Base-by-base conservation (phyloP, 305 asterid genomes). In the Fraxinus greggii region DNA sequence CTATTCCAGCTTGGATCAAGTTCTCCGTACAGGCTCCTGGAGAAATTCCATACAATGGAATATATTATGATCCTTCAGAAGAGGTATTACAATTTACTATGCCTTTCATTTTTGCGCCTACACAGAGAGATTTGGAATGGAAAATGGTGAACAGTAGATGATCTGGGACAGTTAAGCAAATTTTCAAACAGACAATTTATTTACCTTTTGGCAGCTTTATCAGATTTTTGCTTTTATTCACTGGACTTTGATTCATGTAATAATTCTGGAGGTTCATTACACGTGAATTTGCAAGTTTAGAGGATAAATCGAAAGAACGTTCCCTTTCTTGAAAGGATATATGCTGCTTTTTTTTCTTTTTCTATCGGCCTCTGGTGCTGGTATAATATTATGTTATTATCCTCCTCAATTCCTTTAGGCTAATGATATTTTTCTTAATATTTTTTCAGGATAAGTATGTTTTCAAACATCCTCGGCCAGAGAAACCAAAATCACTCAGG, bases 1-100 rank as follows among this genome's bases (percentile, higher is more conserved):
- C 98, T 23, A 97, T 97, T 88, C 97, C 99, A 70, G 98, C 99
- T 86, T 97, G 99, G 99, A 95, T 93, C 88, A 92, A 95, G 86
- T 95, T 90, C 84, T 91, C 98, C 36, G 94, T 95, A 54, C 99
- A 97, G 87, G 95, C 97, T 86, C 97, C 98, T 73, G 97, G 95
- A 79, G 97, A 95, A 88, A 95, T 97, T 82, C 99, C 99, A 17
- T 97, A 91, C 81, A 88, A 95, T 87, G 99, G 98, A 80, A 87
- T 97, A 89, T 92, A 97, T 87, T 97, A 97, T 81, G 99, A 97
- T 87, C 99, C 99, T 81, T 97, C 99, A 26, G 94, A 93, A 88
- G 97, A 90, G 98, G 99, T 97, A 89, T 29, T 24, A 33, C 48
- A 19, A 5, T 38, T 79, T 75, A 69, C 77, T 79, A 24, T 26